phyloP scores from a whole-genome alignment of 2,329 filamentous ascomycete genomes.

The Neoascochyta sp. region DNA sequence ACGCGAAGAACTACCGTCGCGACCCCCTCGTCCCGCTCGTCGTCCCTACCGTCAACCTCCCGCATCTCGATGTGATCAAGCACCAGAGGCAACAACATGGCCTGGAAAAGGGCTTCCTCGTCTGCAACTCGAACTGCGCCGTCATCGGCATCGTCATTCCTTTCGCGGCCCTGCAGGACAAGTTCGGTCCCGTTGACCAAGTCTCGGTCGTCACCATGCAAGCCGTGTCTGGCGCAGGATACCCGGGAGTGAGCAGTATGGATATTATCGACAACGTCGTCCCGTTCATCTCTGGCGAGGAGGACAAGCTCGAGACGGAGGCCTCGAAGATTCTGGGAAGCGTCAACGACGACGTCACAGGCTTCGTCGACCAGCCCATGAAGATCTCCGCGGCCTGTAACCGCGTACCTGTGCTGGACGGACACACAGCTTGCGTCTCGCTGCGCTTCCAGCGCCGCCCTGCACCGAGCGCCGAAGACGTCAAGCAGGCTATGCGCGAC shows the following conservation, averaged over 20 bases:
- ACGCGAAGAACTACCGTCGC: conserved; percentile 94
- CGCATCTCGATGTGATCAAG: conserved; percentile 82
- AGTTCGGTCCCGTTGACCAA: conserved; percentile 71
- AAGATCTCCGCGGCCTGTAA: conserved; percentile 86
- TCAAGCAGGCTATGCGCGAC: conserved; percentile 72
- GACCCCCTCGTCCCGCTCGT: conserved; percentile 88
- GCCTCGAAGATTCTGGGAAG: conserved; percentile 88
- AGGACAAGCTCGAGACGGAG: conserved; percentile 93
- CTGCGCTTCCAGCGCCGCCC: conserved; percentile 75
- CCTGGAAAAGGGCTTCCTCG: conserved; percentile 81
- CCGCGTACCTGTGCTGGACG: conserved; percentile 89
- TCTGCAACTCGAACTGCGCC: conserved; percentile 98
- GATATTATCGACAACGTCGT: conserved; percentile 96
- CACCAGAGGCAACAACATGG: conserved; percentile 73
- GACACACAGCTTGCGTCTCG: conserved; percentile 92
- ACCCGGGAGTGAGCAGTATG: conserved; percentile 85
- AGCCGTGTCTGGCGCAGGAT: conserved; percentile 88
- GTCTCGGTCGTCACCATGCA: conserved; percentile 93
- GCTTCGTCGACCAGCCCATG: conserved; percentile 73
- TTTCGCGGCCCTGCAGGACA: conserved; percentile 81
- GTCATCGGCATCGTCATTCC: conserved; percentile 95
- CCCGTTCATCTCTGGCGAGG: conserved; percentile 87
- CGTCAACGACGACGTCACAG: conserved; percentile 67
- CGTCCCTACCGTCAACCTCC: conserved; percentile 89
- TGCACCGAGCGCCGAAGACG: conserved; percentile 68